Conservation (phyloP, 345 rosid species). For the Nasturtium officinale region DNA sequence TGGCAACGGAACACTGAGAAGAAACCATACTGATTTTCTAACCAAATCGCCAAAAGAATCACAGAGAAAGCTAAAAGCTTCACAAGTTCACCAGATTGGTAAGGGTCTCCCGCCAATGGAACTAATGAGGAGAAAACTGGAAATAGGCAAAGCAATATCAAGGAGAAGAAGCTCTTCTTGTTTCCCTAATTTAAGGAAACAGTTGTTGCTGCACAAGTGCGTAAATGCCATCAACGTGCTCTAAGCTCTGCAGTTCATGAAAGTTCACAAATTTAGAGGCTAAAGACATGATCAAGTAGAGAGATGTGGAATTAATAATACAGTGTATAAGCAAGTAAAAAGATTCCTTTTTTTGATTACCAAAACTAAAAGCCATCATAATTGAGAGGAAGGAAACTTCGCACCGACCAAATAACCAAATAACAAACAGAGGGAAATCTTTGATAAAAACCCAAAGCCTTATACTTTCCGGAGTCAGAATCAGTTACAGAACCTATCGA, state of each 20-base stretch:
- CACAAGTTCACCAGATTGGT: slow-evolving; percentile 30
- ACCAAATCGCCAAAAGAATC: background rate
- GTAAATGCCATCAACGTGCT: slow-evolving; percentile 75
- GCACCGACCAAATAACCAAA: slow-evolving; percentile 22
- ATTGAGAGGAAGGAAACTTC: background rate
- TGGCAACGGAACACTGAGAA: slow-evolving; percentile 23
- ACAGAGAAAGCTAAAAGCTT: background rate
- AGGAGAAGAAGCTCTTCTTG: slow-evolving; percentile 69
- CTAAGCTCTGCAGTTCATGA: slow-evolving; percentile 58
- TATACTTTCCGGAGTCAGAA: background rate
- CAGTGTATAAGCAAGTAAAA: slow-evolving; percentile 1
- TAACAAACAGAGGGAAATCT: background rate
- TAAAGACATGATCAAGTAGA: slow-evolving; percentile 13
- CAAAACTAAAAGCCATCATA: background rate
- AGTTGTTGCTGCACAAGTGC: slow-evolving; percentile 50
- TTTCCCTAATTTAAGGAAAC: slow-evolving; percentile 95
- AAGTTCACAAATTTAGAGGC: background rate
- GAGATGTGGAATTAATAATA: background rate
- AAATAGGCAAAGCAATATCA: slow-evolving; percentile 63
- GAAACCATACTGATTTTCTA: slow-evolving; percentile 25
- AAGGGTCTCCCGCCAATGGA: slow-evolving; percentile 20
- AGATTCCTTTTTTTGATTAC: slow-evolving; percentile 6
- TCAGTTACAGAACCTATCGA: background rate
- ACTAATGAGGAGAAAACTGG: background rate
- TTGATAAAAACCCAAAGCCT: background rate